Evolutionary conservation across 768 basidiomycete species (phyloP).

Genomic region (Pholiota molesta): DNA sequence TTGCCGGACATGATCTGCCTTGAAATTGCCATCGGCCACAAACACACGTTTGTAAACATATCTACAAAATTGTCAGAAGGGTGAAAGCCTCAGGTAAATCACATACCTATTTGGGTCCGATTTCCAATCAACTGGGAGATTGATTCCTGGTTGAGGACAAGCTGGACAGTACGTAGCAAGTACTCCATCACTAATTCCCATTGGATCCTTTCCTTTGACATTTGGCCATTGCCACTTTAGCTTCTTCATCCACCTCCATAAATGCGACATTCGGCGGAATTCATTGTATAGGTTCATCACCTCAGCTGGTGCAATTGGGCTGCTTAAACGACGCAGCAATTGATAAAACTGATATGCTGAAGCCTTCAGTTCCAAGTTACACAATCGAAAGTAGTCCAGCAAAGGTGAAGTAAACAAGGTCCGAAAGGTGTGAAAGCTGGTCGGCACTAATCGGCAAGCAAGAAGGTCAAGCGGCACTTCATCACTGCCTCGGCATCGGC

Average conservation of each 20-base stretch:
- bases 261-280: constrained; percentile 12
- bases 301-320: neutral
- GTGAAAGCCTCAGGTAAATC: too few relatives aligned
- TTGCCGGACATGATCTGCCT: too few relatives aligned
- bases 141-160: constrained; percentile 20
- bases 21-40: constrained; percentile 19
- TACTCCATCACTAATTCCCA: constrained; percentile 1
- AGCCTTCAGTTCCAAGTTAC: constrained; percentile 20
- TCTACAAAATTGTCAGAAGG: too few relatives aligned
- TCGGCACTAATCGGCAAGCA: too few relatives aligned
- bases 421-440: constrained; percentile 10
- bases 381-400: constrained; percentile 9
- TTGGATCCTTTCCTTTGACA: neutral
- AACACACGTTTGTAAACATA: constrained; percentile 9
- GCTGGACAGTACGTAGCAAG: constrained; percentile 20
- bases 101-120: neutral
- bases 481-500: too few relatives aligned
- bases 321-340: constrained; percentile 11
- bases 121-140: constrained; percentile 13
- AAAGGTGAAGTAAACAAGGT: constrained; percentile 17
- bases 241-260: constrained; percentile 22
- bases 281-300: constrained; percentile 12
- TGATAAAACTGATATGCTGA: constrained; percentile 20
- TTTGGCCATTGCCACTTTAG: constrained; percentile 1
- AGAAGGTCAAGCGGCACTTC: too few relatives aligned